phyloP scores from a whole-genome alignment of 768 basidiomycete species.

The Pisolithus marmoratus region DNA sequence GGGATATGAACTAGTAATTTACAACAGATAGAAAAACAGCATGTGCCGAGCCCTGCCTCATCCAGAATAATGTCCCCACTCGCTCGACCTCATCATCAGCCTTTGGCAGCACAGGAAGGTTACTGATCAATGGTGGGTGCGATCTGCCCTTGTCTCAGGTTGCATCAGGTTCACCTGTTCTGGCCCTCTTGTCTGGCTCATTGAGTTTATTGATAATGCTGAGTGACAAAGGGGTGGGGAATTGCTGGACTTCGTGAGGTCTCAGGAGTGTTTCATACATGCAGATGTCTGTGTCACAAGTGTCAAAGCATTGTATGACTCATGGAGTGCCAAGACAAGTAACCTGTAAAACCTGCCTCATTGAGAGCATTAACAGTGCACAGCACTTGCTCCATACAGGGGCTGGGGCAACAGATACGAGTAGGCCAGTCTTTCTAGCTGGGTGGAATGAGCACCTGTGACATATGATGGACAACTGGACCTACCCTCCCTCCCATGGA shows the following conservation, averaged over 20 bases:
- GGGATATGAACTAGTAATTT: too few species aligned
- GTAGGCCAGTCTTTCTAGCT: slow-evolving; percentile 75
- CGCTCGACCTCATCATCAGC: slow-evolving; percentile 10
- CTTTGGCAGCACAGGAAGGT: slow-evolving; percentile 9
- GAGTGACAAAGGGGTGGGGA: slow-evolving; percentile 49
- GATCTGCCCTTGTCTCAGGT: neutral
- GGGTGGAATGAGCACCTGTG: neutral
- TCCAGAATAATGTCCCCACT: too few species aligned
- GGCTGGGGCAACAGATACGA: slow-evolving; percentile 96
- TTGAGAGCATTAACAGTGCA: slow-evolving; percentile 87
- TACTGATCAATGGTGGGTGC: slow-evolving; percentile 5
- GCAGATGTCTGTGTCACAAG: slow-evolving; percentile 60
- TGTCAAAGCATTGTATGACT: slow-evolving; percentile 2
- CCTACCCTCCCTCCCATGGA: slow-evolving; percentile 92
- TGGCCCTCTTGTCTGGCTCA: slow-evolving; percentile 33
- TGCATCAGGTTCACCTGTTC: slow-evolving; percentile 21
- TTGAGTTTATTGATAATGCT: slow-evolving; percentile 64
- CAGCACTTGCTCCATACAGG: slow-evolving; percentile 96
- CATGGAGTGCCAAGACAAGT: slow-evolving; percentile 15
- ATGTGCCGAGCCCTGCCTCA: too few species aligned
- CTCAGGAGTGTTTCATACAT: slow-evolving; percentile 93
- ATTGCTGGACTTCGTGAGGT: slow-evolving; percentile 72
- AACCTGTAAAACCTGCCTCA: slow-evolving; percentile 85
- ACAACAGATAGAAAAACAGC: too few species aligned
- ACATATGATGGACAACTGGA: slow-evolving; percentile 6